Evolutionary conservation across 1,139 yeast species (phyloP), one percentile per base, ranked within the genome.

Genomic region (Yamadazyma friedrichii): DNA sequence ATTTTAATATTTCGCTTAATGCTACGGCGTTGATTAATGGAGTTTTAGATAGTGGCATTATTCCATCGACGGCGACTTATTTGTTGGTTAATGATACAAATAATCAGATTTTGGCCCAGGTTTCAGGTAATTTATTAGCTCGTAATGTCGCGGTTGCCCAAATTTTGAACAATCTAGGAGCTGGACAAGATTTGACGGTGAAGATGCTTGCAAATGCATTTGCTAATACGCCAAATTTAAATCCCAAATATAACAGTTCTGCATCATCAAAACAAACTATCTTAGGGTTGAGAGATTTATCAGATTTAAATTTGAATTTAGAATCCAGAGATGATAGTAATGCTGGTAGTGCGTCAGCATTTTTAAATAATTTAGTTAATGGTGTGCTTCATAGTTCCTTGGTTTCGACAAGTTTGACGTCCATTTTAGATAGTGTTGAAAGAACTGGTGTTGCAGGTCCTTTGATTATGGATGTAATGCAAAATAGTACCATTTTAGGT

Each of bases 301-400:
- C 4, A 4, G 16, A 5, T 11, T n/a, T 15, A 9, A 15, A 35
- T 33, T n/a, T 15, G 11, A 17, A 34, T 32, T 17, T 48, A 42
- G 16, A 37, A 12, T 37, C 40, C 17, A 45, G 53, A 42, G 53
- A 43, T 27, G 30, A 27, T 12, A 10, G 5, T 16, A 43, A 45
- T 32, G 61, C 58, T 25, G 76, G 76, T 3, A 61, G 72, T 9
- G 66, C 73, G 2, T 50, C 51, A 33, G 47, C 56, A 4, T 70
- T 72, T 44, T 33, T 70, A 28, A 57, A 54, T 42, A 70, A 70
- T 48, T 40, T 69, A 15, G 44, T 63, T 6, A 60, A 61, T 31
- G 54, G 62, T 6, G 61, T 65, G 9, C 33, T 64, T 11, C 49
- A 51, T 17, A 64, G 70, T 3, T 46, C 55, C 6, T 41, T 65